Base-by-base conservation (phyloP, 306 rosid genomes). In the Prunus padus region DNA sequence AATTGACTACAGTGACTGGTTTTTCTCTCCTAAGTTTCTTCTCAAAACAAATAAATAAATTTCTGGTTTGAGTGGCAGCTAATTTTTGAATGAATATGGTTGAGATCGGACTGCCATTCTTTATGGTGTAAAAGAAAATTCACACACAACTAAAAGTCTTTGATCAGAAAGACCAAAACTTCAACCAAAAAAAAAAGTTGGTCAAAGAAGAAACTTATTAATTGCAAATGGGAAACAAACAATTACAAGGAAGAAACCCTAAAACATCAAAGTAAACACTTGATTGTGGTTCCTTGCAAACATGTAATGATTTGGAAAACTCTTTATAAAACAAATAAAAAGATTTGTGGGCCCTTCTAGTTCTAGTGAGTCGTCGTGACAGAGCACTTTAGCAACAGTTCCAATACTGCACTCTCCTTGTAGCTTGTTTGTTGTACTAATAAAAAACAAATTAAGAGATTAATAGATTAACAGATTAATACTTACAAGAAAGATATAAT, bases 1-100 rank as follows among this genome's bases (percentile, higher is more conserved):
- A 42, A 10, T 73, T 80, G 69, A 28, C 46, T 70, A 45, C 30
- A 76, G 71, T 19, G 71, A 54, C 76, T n/a, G 47, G 69, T 11
- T 11, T 57, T 57, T 64, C 40, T 57, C 69, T 57, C 68, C 46
- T 8, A 37, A 37, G 9, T 44, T 57, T 2, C 15, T n/a, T 5
- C 9, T n/a, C 23, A 54, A 15, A 51, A 4, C 8, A 55, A 57
- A 11, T 57, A 59, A 57, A 57, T 57, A 57, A 59, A 57, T 23
- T 61, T 28, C 7, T 11, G 18, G 22, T 3, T 13, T 61, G 66
- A 25, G 14, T 25, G 2, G 23, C 9, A 59, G 31, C 64, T 25
- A 5, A 59, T 26, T 59, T 37, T 59, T 59, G 6, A 55, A 51
- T 10, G 2, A 3, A 20, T 55, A 19, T 0, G 15, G 6, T 2